Conservation (phyloP, 805 yeast species). For the Metschnikowia bowlesiae region DNA sequence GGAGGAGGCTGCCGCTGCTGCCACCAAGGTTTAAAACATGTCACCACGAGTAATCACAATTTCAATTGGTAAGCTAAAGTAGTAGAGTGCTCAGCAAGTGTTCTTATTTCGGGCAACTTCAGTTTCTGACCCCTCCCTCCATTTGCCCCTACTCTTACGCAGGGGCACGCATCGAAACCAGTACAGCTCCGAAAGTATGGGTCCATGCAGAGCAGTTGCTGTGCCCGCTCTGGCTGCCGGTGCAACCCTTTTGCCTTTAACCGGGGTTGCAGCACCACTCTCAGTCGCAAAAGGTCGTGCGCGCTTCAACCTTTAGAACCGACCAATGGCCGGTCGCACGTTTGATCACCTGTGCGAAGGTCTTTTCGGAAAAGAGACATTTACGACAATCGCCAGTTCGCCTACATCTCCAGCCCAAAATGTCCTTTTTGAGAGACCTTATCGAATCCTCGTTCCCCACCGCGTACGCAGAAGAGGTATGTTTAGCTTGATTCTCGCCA, state of each 20-base stretch:
- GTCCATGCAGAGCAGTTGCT: no score
- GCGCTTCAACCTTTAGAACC: conserved; percentile 1
- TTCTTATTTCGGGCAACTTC: no score
- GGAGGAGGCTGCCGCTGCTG: conserved; percentile 26
- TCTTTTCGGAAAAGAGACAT: conserved; percentile 6
- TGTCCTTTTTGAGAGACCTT: conserved; percentile 62
- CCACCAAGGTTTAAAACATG: conserved; percentile 4
- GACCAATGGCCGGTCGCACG: conserved; percentile 22
- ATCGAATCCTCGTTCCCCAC: conserved; percentile 78
- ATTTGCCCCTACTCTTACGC: no score
- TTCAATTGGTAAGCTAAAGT: background rate
- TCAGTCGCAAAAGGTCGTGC: conserved; percentile 9
- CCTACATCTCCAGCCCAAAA: conserved; percentile 16
- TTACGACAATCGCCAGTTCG: conserved; percentile 5
- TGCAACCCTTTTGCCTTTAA: background rate
- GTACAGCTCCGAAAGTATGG: background rate
- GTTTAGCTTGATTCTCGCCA: conserved; percentile 15
- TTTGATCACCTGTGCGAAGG: conserved; percentile 16
- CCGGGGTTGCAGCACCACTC: background rate
- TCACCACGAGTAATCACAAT: background rate
- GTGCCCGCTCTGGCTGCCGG: no score
- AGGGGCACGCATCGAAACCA: no score
- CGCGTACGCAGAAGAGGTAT: conserved; percentile 77
- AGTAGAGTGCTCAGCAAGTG: no score
- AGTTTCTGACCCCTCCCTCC: no score